These are phyloP conservation scores for Penicillium lagena DNA, from an alignment of 495 filamentous ascomycete genomes.

Conservation along the genomic window DNA sequence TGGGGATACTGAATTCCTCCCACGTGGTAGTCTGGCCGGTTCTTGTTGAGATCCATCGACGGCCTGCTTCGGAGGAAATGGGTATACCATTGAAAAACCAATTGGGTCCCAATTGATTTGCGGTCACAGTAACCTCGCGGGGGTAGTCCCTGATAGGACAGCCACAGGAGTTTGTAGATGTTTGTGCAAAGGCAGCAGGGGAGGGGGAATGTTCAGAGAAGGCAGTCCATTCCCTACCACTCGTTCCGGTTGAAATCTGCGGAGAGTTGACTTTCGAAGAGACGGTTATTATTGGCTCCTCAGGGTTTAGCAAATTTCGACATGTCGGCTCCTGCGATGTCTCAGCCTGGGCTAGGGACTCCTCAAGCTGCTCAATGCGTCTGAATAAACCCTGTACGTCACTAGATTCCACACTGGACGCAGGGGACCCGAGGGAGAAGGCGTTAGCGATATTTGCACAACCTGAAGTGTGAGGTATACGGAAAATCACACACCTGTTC, in stretches of 20 bases:
- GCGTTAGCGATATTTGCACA: too few relatives aligned
- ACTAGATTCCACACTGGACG: background rate
- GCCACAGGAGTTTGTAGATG: background rate
- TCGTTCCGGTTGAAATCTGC: background rate
- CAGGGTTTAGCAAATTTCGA: background rate
- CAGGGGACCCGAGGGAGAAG: too few relatives aligned
- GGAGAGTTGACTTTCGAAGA: background rate
- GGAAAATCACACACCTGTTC: background rate
- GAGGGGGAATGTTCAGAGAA: background rate
- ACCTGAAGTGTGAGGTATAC: too few relatives aligned
- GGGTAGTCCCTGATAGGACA: background rate
- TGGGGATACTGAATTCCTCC: slow-evolving; percentile 5
- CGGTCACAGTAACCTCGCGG: background rate
- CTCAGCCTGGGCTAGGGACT: background rate
- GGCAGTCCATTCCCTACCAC: background rate
- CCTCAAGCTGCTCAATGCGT: slow-evolving; percentile 9
- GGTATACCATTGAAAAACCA: slow-evolving; percentile 16
- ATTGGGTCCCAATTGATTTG: slow-evolving; percentile 9
- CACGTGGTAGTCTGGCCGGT: slow-evolving; percentile 5
- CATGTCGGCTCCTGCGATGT: background rate
- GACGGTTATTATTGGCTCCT: background rate
- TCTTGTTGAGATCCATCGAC: slow-evolving; percentile 8
- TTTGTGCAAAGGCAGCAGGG: background rate
- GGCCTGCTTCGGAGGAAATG: slow-evolving; percentile 7
- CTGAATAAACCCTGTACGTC: slow-evolving; percentile 2